Evolutionary conservation across 345 rosid genomes (phyloP).

Genomic region (Xanthoceras sorbifolium): DNA sequence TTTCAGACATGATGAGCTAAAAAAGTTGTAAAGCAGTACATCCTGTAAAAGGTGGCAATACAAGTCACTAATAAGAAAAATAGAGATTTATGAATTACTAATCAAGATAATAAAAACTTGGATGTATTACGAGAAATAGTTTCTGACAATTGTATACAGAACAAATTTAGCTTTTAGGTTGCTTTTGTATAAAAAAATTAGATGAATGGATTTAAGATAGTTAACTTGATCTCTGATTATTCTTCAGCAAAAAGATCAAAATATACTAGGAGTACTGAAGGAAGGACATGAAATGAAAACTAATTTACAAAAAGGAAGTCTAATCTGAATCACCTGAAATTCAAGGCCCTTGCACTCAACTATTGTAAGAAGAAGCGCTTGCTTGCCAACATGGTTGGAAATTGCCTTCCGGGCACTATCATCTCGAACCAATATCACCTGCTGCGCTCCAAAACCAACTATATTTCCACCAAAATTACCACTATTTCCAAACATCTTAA

Average conservation of each 20-base stretch:
- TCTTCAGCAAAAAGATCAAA: neutral
- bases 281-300: neutral
- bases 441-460: slow-evolving; percentile 56
- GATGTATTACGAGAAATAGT: neutral
- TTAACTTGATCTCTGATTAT: neutral
- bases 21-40: slow-evolving; percentile 55
- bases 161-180: neutral
- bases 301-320: neutral
- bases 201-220: neutral
- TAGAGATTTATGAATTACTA: neutral
- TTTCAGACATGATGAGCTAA: slow-evolving; percentile 46
- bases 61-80: neutral
- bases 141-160: neutral
- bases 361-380: slow-evolving; percentile 51
- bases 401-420: slow-evolving; percentile 36
- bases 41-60: slow-evolving; percentile 31
- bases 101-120: neutral
- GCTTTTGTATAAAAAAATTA: neutral
- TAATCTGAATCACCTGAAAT: slow-evolving; percentile 40
- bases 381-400: slow-evolving; percentile 37
- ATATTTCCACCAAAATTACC: slow-evolving; percentile 18
- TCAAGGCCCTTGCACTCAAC: slow-evolving; percentile 56
- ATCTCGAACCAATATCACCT: slow-evolving; percentile 52
- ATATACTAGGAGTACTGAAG: neutral
- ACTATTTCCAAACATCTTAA: slow-evolving; percentile 43